These are phyloP conservation scores for Buxus sempervirens DNA, from an alignment of 164 flowering plant species.

Conservation along the genomic window DNA sequence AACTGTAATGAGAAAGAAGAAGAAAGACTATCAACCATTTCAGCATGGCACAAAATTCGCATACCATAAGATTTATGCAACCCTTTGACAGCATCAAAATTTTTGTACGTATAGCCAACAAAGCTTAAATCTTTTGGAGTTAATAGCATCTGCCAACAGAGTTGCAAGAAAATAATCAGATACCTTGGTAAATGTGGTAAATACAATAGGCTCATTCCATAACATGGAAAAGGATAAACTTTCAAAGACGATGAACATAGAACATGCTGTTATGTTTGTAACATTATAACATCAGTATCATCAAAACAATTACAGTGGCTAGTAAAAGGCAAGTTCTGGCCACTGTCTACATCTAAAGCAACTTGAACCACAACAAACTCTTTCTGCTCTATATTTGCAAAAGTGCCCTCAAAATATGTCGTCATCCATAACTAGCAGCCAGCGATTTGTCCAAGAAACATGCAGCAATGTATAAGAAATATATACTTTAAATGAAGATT, in stretches of 20 bases:
- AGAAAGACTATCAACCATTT: not conserved
- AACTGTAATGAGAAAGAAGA: not conserved
- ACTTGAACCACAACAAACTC: no score
- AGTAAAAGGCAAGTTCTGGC: not conserved
- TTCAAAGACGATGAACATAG: not conserved
- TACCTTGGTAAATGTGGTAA: not conserved
- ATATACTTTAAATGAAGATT: no score
- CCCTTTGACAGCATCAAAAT: constrained; percentile 74
- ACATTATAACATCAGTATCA: not conserved
- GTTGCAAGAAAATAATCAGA: constrained; percentile 3
- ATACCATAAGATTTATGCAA: constrained; percentile 42
- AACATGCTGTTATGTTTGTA: not conserved
- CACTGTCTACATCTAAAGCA: no score
- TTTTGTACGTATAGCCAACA: constrained; percentile 89
- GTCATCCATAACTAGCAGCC: no score
- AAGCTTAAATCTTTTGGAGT: constrained; percentile 75
- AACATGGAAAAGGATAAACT: not conserved
- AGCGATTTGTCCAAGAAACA: no score
- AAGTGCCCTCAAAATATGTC: no score
- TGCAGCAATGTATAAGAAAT: no score
- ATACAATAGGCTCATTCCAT: not conserved
- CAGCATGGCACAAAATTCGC: not conserved
- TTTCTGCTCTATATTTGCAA: no score
- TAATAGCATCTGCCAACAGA: constrained; percentile 42
- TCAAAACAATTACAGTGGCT: not conserved